Conservation (phyloP, 768 basidiomycete species). For the Botryobasidium botryosum region DNA sequence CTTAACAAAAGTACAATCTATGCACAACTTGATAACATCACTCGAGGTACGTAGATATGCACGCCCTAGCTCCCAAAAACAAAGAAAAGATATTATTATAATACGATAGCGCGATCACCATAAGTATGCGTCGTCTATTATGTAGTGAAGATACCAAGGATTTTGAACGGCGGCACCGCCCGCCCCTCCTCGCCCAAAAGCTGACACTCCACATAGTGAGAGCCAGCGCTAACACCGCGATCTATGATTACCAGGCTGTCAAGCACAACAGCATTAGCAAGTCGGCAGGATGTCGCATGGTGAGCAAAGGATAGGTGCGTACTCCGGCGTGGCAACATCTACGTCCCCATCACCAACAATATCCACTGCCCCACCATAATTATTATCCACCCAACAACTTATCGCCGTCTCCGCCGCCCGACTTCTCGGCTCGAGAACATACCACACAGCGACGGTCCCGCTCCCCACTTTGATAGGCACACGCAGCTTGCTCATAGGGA, state of each 20-base stretch:
- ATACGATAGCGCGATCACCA: too few relatives aligned
- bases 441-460: slow-evolving; percentile 89
- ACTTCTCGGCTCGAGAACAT: slow-evolving; percentile 42
- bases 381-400: slow-evolving; percentile 98
- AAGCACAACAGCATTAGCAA: slow-evolving; percentile 7
- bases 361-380: slow-evolving; percentile 55
- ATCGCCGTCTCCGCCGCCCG: slow-evolving; percentile 42
- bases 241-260: slow-evolving; percentile 73
- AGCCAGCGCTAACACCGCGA: slow-evolving; percentile 63
- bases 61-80: too few relatives aligned
- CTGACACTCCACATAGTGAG: slow-evolving; percentile 87
- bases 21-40: too few relatives aligned
- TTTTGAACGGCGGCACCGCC: slow-evolving; percentile 66
- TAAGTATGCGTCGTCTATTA: too few relatives aligned
- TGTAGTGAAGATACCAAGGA: slow-evolving; percentile 78
- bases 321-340: slow-evolving; percentile 47
- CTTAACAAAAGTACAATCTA: too few relatives aligned
- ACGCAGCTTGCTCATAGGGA: slow-evolving; percentile 65
- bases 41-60: too few relatives aligned
- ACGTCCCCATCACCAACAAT: slow-evolving; percentile 64
- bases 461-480: slow-evolving; percentile 72
- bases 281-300: not conserved
- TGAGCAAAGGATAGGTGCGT: slow-evolving; percentile 21
- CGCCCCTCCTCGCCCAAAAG: slow-evolving; percentile 76
- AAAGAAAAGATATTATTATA: too few relatives aligned